Percentiles rank a stretch among this genome's conserved stretches.
phyloP scores from a whole-genome alignment of 805 yeast genomes.

The Lipomyces mesembrius region DNA sequence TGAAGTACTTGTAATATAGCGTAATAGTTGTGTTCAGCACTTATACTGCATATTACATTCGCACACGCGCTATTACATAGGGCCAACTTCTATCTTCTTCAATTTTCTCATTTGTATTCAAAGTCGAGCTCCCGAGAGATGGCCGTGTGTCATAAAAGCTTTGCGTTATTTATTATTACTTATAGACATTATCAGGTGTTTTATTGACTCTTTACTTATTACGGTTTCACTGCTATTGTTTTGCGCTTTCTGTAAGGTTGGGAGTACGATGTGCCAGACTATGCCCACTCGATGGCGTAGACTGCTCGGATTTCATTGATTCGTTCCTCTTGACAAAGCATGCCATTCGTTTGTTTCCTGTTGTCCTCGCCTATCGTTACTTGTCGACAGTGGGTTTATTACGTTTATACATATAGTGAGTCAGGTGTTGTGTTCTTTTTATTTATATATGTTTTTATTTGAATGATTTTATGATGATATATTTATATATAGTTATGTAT shows the following conservation, averaged over 20 bases:
- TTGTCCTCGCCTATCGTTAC: not conserved
- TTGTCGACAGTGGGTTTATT: not conserved
- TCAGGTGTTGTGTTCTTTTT: not conserved
- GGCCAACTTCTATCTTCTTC: not conserved
- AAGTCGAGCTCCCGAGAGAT: not conserved
- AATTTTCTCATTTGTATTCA: not conserved
- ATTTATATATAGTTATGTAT: not conserved
- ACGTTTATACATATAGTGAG: not conserved
- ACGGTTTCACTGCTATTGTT: not conserved
- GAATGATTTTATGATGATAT: not conserved
- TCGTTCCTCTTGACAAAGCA: not conserved
- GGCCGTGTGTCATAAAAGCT: not conserved
- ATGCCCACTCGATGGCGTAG: not conserved
- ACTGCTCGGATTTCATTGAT: not conserved
- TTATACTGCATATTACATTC: not conserved
- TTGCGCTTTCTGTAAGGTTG: not conserved
- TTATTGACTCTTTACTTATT: not conserved
- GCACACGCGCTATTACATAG: not conserved
- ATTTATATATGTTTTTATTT: not conserved
- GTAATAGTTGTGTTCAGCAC: not conserved
- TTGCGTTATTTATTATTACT: not conserved
- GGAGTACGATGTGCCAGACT: not conserved
- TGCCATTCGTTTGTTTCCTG: not conserved
- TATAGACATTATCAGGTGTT: slow-evolving; percentile 3
- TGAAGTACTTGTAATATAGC: not conserved